Percentiles rank a stretch among this genome's conserved stretches.
Conservation (phyloP, 2,329 filamentous ascomycete genomes). For the Colletotrichum euphorbiae region DNA sequence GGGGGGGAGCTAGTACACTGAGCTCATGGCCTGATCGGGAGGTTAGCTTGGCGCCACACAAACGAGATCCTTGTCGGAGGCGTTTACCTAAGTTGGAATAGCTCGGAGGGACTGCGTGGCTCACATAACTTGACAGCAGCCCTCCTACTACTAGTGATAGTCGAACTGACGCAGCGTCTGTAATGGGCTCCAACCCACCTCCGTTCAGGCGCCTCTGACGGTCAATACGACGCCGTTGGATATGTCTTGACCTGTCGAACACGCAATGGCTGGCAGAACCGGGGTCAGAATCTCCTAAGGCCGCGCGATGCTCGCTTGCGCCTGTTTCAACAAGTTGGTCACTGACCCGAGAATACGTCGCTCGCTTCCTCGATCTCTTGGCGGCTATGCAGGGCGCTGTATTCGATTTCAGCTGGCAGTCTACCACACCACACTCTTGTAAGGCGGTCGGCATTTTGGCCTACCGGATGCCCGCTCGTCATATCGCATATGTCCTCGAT, state of each 20-base stretch:
- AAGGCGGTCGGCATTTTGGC: not conserved
- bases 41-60: not conserved
- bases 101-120: not conserved
- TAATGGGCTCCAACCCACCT: too few species aligned
- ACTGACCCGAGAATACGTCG: not conserved
- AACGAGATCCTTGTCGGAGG: constrained; percentile 2
- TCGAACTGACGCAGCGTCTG: not conserved
- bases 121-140: constrained; percentile 16
- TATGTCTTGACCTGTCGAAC: not conserved
- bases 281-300: not conserved
- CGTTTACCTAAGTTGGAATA: not conserved
- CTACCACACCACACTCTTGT: not conserved
- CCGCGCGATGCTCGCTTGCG: not conserved
- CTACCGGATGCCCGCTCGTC: constrained; percentile 1
- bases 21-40: constrained; percentile 8
- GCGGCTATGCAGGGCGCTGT: not conserved
- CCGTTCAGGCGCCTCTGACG: not conserved
- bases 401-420: not conserved
- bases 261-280: not conserved
- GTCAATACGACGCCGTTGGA: not conserved
- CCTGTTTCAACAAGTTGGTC: not conserved
- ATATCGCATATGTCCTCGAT: not conserved
- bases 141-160: too few species aligned
- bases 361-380: not conserved
- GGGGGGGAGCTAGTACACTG: not conserved